Base-by-base conservation (phyloP, 2,329 filamentous ascomycete species). In the Neopestalotiopsis sp. region DNA sequence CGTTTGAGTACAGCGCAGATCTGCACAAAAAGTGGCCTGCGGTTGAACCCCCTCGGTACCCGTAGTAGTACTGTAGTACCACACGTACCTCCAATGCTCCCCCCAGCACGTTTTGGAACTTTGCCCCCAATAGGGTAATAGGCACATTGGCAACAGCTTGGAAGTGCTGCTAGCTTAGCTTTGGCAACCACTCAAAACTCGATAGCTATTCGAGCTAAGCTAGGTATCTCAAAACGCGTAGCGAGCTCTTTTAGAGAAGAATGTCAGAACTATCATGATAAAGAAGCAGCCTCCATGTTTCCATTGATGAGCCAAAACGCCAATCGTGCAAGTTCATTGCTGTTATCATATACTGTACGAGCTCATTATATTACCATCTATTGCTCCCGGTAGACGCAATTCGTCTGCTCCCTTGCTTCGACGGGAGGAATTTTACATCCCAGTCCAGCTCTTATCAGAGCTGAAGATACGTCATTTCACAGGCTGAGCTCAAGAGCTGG, bases 191-290 rank as follows among this genome's bases (percentile, higher is more conserved):
- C 10, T 38, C 34, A 38, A 38, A 38, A 38, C 34, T 38, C 34
- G 34, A 38, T 52, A 52, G 17, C 45, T 52, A 17, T 52, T 7
- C 34, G 10, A 38, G 34, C 45, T 52, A 17, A 28, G 45, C 45
- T n/a, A 52, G n/a, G 14, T 49, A 17, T 52, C 42, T 49, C 5
- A 52, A 20, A 52, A 52, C 45, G n/a, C 7, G 17, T 52, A 52
- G 45, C 45, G 9, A 20, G n/a, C 45, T 52, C 17, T 28, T 28
- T 28, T 28, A 28, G 24, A 20, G n/a, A 17, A 17, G 4, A 17
- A 52, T 52, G 45, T 52, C 45, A 52, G n/a, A 52, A 24, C 45
- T 20, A 52, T 52, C 45, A 52, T 52, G 45, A 52, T 52, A 52
- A 24, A 20, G 20, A 52, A 17, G 45, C 9, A 9, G n/a, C 20